Base-by-base conservation (phyloP, 306 rosid genomes). In the Dryas alaskensis region DNA sequence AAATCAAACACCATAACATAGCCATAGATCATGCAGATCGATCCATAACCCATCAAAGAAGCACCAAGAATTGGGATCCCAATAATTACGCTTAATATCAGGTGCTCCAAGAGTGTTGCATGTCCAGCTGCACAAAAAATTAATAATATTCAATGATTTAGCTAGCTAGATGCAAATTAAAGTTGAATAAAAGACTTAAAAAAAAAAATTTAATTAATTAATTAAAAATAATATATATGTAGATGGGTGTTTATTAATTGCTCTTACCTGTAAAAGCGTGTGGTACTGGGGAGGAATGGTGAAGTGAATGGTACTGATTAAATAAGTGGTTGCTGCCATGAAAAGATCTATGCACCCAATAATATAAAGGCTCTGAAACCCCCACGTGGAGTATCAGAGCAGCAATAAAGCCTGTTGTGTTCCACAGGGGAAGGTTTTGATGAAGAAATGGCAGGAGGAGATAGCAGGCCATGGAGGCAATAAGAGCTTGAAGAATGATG, bases 311-410 rank as follows among this genome's bases (percentile, higher is more conserved):
- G 80, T 94, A 87, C 60, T 79, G 77, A 37, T 75, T 72, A 54
- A 87, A 91, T 61, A 92, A 84, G 75, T 83, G 68, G 14, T 76
- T 70, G 51, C 52, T 67, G 43, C 59, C 73, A 71, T 94, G 99
- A 67, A 87, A 79, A 69, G 12, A 77, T 80, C 81, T 86, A 65
- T 94, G 99, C 4, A 84, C 75, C 90, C 87, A 79, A 43, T 94
- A 94, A 78, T 81, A 94, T 37, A 94, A 82, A 58, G 99, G 99
- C 69, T 94, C 99, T 61, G 97, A 87, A 83, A 92, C 60, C 69
- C 83, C 90, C 63, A 87, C 83, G 64, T 94, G 99, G 9, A 94
- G 92, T 4, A 87, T 45, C 72, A 88, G 27, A 77, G 86, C 74
- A 40, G 79, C 48, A 75, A 87, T 65, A 72, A 94, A 46, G 48